Evolutionary conservation across 371 early-diverging fungal species (phyloP), one percentile per base, ranked within the genome.

Genomic region (Mortierella sp.): DNA sequence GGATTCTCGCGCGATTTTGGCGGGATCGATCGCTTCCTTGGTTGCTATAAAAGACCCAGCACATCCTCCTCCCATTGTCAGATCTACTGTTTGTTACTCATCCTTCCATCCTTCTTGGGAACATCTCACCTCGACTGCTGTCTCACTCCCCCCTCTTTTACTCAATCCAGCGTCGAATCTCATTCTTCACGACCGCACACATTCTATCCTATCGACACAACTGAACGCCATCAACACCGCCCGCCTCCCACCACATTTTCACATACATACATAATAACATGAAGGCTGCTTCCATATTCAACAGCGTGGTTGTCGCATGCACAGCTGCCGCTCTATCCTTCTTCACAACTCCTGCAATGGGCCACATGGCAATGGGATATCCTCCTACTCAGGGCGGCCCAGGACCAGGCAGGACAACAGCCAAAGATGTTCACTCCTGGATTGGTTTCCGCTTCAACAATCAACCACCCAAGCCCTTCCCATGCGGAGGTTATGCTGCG

Each of bases 331-430:
- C 66, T 21, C 50, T 67, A 29, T 62, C 59, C 7, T 14, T 57
- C 27, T 49, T 73, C 21, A 29, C 60, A 34, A 34, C 34, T 16
- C 34, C 63, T 3, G 60, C 64, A 1, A 60, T 68, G 12, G 76
- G 60, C 19, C 76, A 74, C 27, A 67, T 74, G 24, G 76, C 65
- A 39, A 68, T 74, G 14, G 67, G 68, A 2, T 48, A 64, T 54
- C 76, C 76, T n/a, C 76, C 57, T 9, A 69, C 60, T 8, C 76
- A 74, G 22, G 76, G 53, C 24, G 68, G 68, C n/a, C 68, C 68
- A 29, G 67, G 68, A 69, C 40, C 68, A 10, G 10, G 10, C 16
- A 57, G 60, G 29, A 40, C 63, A 37, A 57, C 41, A 3, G 37
- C n/a, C 29, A 57, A 56, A 24, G 45, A 25, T 7, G 57, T 74